Percentiles rank a stretch among this genome's conserved stretches.
Evolutionary conservation across 345 rosid genomes (phyloP).

Genomic region (Carallia pectinifolia): DNA sequence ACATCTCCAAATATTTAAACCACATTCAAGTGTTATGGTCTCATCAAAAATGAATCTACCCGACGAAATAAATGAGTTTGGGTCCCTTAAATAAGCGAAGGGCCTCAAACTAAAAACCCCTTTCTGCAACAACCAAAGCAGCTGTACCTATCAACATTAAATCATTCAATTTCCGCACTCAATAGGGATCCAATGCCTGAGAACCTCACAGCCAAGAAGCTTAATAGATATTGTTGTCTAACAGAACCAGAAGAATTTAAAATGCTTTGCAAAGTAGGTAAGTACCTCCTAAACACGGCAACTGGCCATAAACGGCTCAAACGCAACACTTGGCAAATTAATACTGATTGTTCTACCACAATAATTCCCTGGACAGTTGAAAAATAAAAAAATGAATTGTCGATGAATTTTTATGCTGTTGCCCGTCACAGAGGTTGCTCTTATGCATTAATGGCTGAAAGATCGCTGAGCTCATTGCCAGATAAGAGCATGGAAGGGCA

Average conservation of each 20-base stretch:
- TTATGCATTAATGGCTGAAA: slow-evolving; percentile 6
- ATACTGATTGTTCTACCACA: not conserved
- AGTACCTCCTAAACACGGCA: slow-evolving; percentile 25
- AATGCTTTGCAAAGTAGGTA: slow-evolving; percentile 2
- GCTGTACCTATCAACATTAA: slow-evolving; percentile 5
- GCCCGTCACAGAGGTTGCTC: slow-evolving; percentile 1
- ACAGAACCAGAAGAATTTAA: not conserved
- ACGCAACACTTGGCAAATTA: slow-evolving; percentile 4
- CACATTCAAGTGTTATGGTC: slow-evolving; percentile 1
- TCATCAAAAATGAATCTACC: slow-evolving; percentile 12
- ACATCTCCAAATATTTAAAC: slow-evolving; percentile 29
- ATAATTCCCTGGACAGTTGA: slow-evolving; percentile 4
- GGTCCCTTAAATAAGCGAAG: slow-evolving; percentile 21
- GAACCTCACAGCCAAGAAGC: slow-evolving; percentile 3
- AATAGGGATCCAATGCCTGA: slow-evolving; percentile 9
- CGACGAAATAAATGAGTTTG: slow-evolving; percentile 20
- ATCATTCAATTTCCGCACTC: not conserved
- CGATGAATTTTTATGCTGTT: slow-evolving; percentile 13
- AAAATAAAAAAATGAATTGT: slow-evolving; percentile 3
- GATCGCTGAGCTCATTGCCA: slow-evolving; percentile 15
- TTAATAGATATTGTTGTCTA: not conserved
- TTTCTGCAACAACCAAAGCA: slow-evolving; percentile 20
- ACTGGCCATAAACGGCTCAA: slow-evolving; percentile 8
- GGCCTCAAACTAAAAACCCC: too few species aligned
- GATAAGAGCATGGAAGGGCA: slow-evolving; percentile 7